phyloP scores from a whole-genome alignment of 129 eudicot species.

The Tanacetum coccineum region DNA sequence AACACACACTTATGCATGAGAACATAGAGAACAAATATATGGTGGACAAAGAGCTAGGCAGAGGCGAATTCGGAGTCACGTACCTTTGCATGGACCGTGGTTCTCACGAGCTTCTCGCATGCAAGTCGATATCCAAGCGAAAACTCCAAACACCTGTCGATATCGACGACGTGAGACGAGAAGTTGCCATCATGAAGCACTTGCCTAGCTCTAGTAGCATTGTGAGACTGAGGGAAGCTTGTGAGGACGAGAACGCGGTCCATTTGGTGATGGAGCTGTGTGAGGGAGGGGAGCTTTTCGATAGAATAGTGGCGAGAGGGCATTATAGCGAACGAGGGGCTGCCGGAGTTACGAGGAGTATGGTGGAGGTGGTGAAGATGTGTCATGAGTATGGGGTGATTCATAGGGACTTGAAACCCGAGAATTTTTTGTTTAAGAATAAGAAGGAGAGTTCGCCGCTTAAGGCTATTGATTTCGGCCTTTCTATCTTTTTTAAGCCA shows the following conservation, averaged over 20 bases:
- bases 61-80: conserved; percentile 95
- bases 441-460: conserved; percentile 97
- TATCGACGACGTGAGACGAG: conserved; percentile 87
- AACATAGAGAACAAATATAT: conserved; percentile 70
- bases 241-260: conserved; percentile 96
- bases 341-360: conserved; percentile 72
- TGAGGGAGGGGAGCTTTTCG: conserved; percentile 94
- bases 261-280: conserved; percentile 97
- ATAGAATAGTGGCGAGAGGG: conserved; percentile 89
- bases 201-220: conserved; percentile 75
- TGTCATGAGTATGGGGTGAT: conserved; percentile 94
- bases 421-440: conserved; percentile 83
- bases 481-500: conserved; percentile 92
- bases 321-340: conserved; percentile 94
- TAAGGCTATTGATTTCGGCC: conserved; percentile 88
- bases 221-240: conserved; percentile 83
- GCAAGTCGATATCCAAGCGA: conserved; percentile 91
- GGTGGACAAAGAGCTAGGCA: conserved; percentile 75
- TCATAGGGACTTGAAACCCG: conserved; percentile 93
- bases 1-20: conserved; percentile 41
- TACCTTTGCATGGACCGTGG: conserved; percentile 70
- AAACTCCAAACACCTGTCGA: conserved; percentile 82
- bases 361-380: conserved; percentile 87
- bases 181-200: conserved; percentile 92
- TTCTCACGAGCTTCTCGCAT: conserved; percentile 70